Evolutionary conservation across 2,329 filamentous ascomycete species (phyloP).

Genomic region (Pseudogymnoascus sp.): DNA sequence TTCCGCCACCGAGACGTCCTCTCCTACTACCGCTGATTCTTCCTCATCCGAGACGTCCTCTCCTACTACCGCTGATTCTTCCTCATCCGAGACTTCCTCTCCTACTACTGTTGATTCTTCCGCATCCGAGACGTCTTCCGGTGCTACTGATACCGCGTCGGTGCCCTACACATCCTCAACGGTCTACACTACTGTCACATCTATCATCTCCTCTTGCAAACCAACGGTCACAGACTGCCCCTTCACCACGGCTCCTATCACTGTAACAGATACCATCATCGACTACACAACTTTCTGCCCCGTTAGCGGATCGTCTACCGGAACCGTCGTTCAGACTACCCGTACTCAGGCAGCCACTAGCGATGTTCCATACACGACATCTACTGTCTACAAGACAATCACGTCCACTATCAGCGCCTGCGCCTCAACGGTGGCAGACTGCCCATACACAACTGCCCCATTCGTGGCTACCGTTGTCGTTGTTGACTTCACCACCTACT

Average conservation of each 20-base stretch:
- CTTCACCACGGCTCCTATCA: neutral
- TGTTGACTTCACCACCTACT: constrained; percentile 3
- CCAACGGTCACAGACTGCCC: neutral
- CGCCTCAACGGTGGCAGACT: constrained; percentile 13
- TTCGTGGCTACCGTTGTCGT: constrained; percentile 10
- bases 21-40: neutral
- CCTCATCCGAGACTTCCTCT: neutral
- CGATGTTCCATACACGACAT: neutral
- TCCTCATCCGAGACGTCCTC: neutral
- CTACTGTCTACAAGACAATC: constrained; percentile 14
- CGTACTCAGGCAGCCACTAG: constrained; percentile 22
- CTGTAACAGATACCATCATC: constrained; percentile 14
- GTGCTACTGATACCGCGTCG: neutral
- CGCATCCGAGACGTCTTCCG: neutral
- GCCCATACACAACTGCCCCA: constrained; percentile 24
- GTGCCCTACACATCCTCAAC: neutral
- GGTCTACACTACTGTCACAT: neutral
- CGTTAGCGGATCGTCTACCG: constrained; percentile 9
- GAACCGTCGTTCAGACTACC: constrained; percentile 19
- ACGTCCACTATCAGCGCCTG: constrained; percentile 22
- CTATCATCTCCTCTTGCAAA: neutral
- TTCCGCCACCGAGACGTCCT: no score
- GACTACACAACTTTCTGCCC: constrained; percentile 24
- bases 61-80: neutral
- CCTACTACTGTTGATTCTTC: neutral